A percentile compares a stretch with the other conserved stretches of the same genome.
Conservation (phyloP, 192 early-diverging fungal genomes). For the Backusella tarrabulga region DNA sequence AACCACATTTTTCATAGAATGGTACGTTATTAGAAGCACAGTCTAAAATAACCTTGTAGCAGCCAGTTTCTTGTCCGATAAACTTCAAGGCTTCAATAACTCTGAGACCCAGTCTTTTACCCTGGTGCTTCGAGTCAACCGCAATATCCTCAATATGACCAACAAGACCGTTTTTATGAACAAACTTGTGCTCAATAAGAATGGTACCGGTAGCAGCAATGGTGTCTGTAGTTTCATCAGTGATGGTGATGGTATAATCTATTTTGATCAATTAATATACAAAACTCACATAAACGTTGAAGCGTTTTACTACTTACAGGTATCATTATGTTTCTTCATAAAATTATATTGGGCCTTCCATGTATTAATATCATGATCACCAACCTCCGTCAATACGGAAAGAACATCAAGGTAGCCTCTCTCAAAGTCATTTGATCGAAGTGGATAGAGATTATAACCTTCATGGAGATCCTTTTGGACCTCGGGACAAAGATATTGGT, state of each 20-base stretch:
- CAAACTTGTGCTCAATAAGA: constrained; percentile 83
- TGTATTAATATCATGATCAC: constrained; percentile 58
- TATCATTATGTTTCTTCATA: constrained; percentile 71
- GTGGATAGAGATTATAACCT: constrained; percentile 49
- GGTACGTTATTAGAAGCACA: constrained; percentile 74
- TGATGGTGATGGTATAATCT: constrained; percentile 77
- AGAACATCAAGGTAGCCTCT: constrained; percentile 64
- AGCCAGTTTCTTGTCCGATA: constrained; percentile 74
- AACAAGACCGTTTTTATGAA: constrained; percentile 70
- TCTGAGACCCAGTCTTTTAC: constrained; percentile 53
- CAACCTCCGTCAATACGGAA: constrained; percentile 71
- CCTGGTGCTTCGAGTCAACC: constrained; percentile 56
- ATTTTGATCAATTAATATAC: background rate
- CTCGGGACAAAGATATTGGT: background rate
- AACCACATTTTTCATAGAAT: constrained; percentile 87
- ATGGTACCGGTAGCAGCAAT: constrained; percentile 81
- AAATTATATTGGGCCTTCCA: constrained; percentile 73
- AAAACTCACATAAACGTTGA: background rate
- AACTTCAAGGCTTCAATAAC: constrained; percentile 82
- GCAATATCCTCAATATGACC: constrained; percentile 83
- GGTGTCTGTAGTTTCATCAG: constrained; percentile 53
- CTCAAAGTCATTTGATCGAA: constrained; percentile 68
- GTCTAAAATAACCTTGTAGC: constrained; percentile 72
- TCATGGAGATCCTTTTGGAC: background rate
- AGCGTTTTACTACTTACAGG: constrained; percentile 43